Evolutionary conservation across 2,329 filamentous ascomycete genomes (phyloP).

Genomic region (Alternaria sp.): DNA sequence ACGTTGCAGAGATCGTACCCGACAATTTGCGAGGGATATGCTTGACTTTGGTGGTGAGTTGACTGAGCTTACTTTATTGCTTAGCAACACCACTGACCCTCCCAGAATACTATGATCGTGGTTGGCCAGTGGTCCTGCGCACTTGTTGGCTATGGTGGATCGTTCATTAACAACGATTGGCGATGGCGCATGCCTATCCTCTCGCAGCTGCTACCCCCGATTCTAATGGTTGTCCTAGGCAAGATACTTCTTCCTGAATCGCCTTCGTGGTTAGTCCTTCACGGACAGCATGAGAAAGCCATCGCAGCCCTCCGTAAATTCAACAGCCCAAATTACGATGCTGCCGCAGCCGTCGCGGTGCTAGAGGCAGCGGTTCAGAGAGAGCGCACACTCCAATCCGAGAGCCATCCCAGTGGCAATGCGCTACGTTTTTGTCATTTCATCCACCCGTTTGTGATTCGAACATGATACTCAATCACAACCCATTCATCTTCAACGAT

Average conservation of each 20-base stretch:
- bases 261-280: neutral
- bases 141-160: neutral
- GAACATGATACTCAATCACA: neutral
- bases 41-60: neutral
- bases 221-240: neutral
- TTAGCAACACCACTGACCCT: neutral
- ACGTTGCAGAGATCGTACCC: neutral
- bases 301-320: neutral
- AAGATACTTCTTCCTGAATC: neutral
- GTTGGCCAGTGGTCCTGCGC: neutral
- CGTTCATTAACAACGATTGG: too few species aligned
- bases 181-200: neutral
- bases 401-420: neutral
- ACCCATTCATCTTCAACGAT: neutral
- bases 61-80: neutral
- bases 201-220: neutral
- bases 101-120: neutral
- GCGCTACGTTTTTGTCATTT: rapidly evolving
- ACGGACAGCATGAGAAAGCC: neutral
- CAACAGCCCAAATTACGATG: neutral
- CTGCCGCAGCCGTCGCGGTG: neutral
- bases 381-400: neutral
- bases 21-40: neutral
- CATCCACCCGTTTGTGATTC: too few species aligned
- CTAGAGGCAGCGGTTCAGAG: neutral